A percentile compares a stretch with the other conserved stretches of the same genome.
These are phyloP conservation scores for Neocatenulostroma microsporum DNA, from an alignment of 2,329 filamentous ascomycete species.

Conservation along the genomic window DNA sequence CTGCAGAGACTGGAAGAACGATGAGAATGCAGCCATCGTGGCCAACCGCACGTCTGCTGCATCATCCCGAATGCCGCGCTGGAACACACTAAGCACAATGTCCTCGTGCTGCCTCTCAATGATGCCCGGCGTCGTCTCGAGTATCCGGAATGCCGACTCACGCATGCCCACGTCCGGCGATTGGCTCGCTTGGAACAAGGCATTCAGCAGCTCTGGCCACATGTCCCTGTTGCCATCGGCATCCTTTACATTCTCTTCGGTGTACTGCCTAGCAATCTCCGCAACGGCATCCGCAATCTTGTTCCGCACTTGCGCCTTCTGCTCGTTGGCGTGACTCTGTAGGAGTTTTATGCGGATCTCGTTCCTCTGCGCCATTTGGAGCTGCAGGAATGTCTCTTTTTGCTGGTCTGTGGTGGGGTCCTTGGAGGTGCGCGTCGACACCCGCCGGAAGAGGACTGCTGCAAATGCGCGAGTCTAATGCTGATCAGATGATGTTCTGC, in stretches of 20 bases:
- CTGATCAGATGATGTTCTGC: neutral
- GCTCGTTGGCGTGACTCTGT: conserved; percentile 65
- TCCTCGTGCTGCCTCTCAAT: conserved; percentile 95
- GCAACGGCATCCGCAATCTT: conserved; percentile 98
- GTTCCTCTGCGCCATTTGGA: conserved; percentile 63
- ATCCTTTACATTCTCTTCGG: conserved; percentile 53
- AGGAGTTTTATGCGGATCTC: conserved; percentile 80
- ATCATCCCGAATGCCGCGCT: conserved; percentile 84
- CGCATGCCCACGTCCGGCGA: conserved; percentile 74
- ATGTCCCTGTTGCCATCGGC: conserved; percentile 41
- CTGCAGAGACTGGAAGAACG: conserved; percentile 84
- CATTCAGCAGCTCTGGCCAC: conserved; percentile 83
- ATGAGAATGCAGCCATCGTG: conserved; percentile 92
- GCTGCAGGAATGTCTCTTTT: conserved; percentile 76
- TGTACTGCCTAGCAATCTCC: conserved; percentile 89
- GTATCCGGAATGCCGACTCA: conserved; percentile 90
- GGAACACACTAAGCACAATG: conserved; percentile 79
- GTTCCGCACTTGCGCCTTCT: conserved; percentile 68
- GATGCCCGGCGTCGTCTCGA: conserved; percentile 87
- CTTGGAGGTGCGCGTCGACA: conserved; percentile 83
- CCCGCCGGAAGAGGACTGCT: conserved; percentile 87
- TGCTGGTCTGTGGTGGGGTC: conserved; percentile 57
- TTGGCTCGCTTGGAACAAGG: conserved; percentile 85
- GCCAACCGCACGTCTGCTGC: conserved; percentile 80
- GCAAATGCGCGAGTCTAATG: conserved; percentile 77